Percentiles rank a stretch among this genome's conserved stretches.
Evolutionary conservation across 805 yeast genomes (phyloP).

Genomic region (Wickerhamomyces chambardii): DNA sequence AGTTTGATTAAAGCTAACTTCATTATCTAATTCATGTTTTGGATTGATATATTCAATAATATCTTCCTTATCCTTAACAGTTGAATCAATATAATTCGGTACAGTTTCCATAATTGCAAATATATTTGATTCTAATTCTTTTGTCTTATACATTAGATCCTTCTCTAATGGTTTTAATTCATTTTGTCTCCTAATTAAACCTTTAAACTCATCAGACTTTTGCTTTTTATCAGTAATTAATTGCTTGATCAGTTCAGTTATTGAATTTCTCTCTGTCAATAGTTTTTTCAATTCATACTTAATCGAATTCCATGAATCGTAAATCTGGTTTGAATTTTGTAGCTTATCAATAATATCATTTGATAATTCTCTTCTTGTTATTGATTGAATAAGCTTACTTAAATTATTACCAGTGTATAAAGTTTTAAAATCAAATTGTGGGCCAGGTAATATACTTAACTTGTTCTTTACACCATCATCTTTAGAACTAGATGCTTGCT

Average conservation of each 20-base stretch:
- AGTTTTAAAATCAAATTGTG: no score
- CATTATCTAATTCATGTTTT: conserved; percentile 4
- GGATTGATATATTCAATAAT: conserved; percentile 46
- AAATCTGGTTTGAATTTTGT: conserved; percentile 17
- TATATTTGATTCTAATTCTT: conserved; percentile 26
- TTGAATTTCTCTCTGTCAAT: conserved; percentile 18
- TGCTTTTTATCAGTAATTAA: conserved; percentile 11
- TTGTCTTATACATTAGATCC: conserved; percentile 7
- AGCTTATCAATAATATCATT: conserved; percentile 13
- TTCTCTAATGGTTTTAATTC: conserved; percentile 19
- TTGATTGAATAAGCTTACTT: no score
- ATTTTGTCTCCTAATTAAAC: conserved; percentile 9
- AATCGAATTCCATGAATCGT: conserved; percentile 12
- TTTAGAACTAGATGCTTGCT: no score
- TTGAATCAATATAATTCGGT: conserved; percentile 53
- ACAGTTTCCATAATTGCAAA: conserved; percentile 34
- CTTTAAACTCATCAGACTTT: conserved; percentile 4
- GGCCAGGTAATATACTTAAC: no score
- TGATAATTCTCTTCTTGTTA: conserved; percentile 22
- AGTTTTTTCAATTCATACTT: conserved; percentile 17
- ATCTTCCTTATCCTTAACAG: conserved; percentile 33
- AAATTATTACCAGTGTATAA: no score
- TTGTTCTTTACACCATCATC: no score
- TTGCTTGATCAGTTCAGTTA: conserved; percentile 17
- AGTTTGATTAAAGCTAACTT: neutral